phyloP scores from a whole-genome alignment of 805 yeast species.

The Metschnikowia reukaufii region DNA sequence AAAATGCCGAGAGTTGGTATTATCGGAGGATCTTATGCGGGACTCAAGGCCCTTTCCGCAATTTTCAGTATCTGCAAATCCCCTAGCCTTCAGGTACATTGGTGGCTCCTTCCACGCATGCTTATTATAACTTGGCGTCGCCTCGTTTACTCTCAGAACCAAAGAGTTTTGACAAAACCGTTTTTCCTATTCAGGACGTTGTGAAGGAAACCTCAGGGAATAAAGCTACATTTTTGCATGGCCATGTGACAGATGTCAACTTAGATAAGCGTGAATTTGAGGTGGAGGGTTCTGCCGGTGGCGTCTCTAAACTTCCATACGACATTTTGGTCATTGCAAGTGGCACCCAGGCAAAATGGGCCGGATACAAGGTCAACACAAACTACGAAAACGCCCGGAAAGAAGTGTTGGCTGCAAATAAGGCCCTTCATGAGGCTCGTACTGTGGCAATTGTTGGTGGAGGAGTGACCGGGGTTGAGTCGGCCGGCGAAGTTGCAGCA shows the following conservation, averaged over 20 bases:
- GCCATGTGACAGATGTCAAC: slow-evolving; percentile 26
- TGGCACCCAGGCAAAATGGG: slow-evolving; percentile 26
- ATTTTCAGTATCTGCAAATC: slow-evolving; percentile 11
- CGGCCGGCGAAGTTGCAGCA: slow-evolving; percentile 37
- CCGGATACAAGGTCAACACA: slow-evolving; percentile 29
- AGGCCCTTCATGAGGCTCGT: slow-evolving; percentile 22
- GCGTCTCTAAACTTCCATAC: slow-evolving; percentile 18
- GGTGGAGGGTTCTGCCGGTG: slow-evolving; percentile 11
- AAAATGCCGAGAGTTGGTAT: slow-evolving; percentile 26
- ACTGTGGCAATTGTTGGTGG: slow-evolving; percentile 40
- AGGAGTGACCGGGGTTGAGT: slow-evolving; percentile 41
- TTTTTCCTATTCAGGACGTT: slow-evolving; percentile 21
- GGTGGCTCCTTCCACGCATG: slow-evolving; percentile 26
- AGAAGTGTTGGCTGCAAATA: slow-evolving; percentile 19
- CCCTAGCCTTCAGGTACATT: slow-evolving; percentile 19
- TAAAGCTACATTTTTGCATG: slow-evolving; percentile 25
- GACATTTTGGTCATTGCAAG: slow-evolving; percentile 38
- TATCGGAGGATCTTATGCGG: slow-evolving; percentile 42
- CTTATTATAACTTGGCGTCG: slow-evolving; percentile 27
- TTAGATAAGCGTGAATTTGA: slow-evolving; percentile 23
- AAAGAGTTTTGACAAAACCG: slow-evolving; percentile 16
- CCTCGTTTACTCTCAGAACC: slow-evolving; percentile 37
- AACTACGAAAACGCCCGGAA: slow-evolving; percentile 17
- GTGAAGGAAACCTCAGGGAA: slow-evolving; percentile 20
- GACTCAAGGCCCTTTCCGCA: slow-evolving; percentile 26